Evolutionary conservation across 352 stramenopile genomes (phyloP), one percentile per base, ranked within the genome.

Genomic region (Phytophthora melonis): DNA sequence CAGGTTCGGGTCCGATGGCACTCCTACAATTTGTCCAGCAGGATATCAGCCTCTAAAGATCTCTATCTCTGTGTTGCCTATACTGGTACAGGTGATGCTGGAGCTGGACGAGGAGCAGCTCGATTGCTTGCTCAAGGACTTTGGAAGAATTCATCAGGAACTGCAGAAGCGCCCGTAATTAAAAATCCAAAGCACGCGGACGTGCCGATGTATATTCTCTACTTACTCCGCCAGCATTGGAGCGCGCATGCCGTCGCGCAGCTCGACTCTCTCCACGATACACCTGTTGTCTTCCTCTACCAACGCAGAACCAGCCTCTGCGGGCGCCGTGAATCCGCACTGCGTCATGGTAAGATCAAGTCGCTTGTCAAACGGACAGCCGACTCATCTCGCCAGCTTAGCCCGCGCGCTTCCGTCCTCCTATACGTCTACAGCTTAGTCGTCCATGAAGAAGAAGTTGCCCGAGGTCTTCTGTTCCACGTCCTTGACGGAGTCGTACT

Each of bases 361-460:
- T 63, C 63, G 47, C 47, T 30, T 54, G 11, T 64, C 13, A 58
- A 52, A 64, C 49, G 21, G 47, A 54, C 27, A 58, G 23, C 50
- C 27, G 30, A 62, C 18, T 61, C 18, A 43, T 68, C 9, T 66
- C 34, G 27, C 39, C 39, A 65, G 49, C 10, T 58, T 73, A 34
- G 25, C 66, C 58, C 61, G 18, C 47, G 56, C 72, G 60, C 49
- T 75, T 68, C 45, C 57, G 52, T 57, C 45, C 43, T 63, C 47
- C 61, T 67, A 59, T 67, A 63, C 65, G 60, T 70, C 55, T 68
- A 70, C 68, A 56, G 50, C 82, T 88, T 96, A 97, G 78, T 99
- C 96, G 75, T 99, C 96, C 87, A 99, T 98, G 83, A 99, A 99
- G 85, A 99, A 99, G 83, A 98, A 99, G 81, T 99, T 98, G 70